Percentiles rank a stretch among this genome's conserved stretches.
These are phyloP conservation scores for Arthrobotrys iridis DNA, from an alignment of 2,329 filamentous ascomycete genomes.

Conservation along the genomic window DNA sequence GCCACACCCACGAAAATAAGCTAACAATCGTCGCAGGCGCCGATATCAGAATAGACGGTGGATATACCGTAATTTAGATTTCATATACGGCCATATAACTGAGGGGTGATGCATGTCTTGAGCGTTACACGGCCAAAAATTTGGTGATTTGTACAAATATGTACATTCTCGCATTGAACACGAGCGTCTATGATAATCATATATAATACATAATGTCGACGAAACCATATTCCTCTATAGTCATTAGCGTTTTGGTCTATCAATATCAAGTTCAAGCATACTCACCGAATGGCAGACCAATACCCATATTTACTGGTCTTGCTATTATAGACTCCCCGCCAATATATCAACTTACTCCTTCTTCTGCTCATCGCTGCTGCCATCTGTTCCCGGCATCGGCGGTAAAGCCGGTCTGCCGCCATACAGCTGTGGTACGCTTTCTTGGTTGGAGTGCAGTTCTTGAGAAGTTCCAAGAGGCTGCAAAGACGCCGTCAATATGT, in stretches of 20 bases:
- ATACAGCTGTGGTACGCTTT: conserved; percentile 38
- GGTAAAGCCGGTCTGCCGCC: conserved; percentile 44
- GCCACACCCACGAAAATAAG: background rate
- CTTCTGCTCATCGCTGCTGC: conserved; percentile 26
- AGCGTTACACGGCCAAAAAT: background rate
- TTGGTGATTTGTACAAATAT: conserved; percentile 27
- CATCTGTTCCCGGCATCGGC: conserved; percentile 35
- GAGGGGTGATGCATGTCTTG: background rate
- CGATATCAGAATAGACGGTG: conserved; percentile 83
- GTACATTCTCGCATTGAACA: conserved; percentile 32
- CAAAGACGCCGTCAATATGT: background rate
- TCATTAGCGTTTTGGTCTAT: background rate
- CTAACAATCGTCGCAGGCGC: conserved; percentile 66
- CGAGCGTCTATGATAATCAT: conserved; percentile 15
- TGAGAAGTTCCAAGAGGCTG: conserved; percentile 45
- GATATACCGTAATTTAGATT: conserved; percentile 77
- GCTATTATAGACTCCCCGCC: background rate
- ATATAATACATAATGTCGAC: conserved; percentile 21
- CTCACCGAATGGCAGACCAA: background rate
- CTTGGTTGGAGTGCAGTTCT: conserved; percentile 28
- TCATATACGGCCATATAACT: background rate
- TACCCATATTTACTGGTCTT: background rate
- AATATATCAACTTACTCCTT: conserved; percentile 6
- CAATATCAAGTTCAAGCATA: background rate
- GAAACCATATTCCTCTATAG: background rate